Percentiles rank a stretch among this genome's conserved stretches.
These are phyloP conservation scores for Lanmaoa pseudosensibilis DNA, from an alignment of 768 basidiomycete genomes.

Conservation along the genomic window DNA sequence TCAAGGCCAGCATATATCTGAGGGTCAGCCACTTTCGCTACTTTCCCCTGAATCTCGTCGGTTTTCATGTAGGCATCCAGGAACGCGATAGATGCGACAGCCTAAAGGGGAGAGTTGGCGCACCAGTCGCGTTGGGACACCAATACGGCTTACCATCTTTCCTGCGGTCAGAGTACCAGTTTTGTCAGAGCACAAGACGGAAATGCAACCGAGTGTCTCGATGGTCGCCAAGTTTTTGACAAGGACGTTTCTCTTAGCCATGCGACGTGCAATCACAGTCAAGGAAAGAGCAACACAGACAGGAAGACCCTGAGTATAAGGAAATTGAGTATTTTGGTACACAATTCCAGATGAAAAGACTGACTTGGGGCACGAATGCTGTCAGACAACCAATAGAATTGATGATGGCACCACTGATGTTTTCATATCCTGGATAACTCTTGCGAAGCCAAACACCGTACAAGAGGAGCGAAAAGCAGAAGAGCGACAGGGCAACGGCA, in stretches of 20 bases:
- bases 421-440: constrained; percentile 35
- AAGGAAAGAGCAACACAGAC: constrained; percentile 51
- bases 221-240: constrained; percentile 55
- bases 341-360: background rate
- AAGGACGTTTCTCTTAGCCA: constrained; percentile 46
- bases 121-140: background rate
- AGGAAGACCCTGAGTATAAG: constrained; percentile 34
- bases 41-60: constrained; percentile 19
- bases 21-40: constrained; percentile 10
- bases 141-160: constrained; percentile 39
- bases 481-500: constrained; percentile 39
- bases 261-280: constrained; percentile 48
- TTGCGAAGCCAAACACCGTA: constrained; percentile 45
- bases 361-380: constrained; percentile 43
- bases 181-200: constrained; percentile 56
- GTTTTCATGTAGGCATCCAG: constrained; percentile 27
- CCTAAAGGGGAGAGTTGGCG: constrained; percentile 23
- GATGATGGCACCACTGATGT: constrained; percentile 36
- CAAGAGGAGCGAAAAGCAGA: constrained; percentile 40
- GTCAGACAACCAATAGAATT: constrained; percentile 42
- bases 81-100: constrained; percentile 42
- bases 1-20: constrained; percentile 27
- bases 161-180: constrained; percentile 52
- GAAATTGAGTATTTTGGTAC: background rate
- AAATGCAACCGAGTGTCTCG: constrained; percentile 53